Evolutionary conservation across 352 stramenopile genomes (phyloP), one percentile per base, ranked within the genome.

Genomic region (Plasmopara viticola): DNA sequence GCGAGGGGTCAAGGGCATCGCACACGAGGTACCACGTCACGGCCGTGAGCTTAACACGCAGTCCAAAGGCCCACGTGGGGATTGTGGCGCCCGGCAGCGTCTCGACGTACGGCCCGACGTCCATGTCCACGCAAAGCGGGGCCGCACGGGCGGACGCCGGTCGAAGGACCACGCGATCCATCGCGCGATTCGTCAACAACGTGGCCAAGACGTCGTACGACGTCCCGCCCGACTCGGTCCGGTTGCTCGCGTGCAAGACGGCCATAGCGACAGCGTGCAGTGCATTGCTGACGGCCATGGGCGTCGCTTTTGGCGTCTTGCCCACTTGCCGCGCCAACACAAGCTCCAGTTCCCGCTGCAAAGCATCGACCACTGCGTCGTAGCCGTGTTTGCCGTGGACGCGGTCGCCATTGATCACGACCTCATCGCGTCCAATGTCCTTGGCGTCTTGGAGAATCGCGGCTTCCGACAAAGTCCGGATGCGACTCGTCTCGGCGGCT

Each of bases 371-470:
- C 18, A 88, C 67, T 0, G 67, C 65, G 34, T 83, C 72, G 60
- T 92, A 92, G 1, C 78, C 78, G 33, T 70, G 56, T 2, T 66
- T 68, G 9, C 79, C 76, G 44, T 66, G 45, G 5, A 84, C 59
- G 0, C 61, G 51, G 18, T 73, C 44, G 2, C 78, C 78, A 60
- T 88, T 85, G 25, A 92, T 71, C n/a, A 73, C 15, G 8, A 92
- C 31, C 35, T 88, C 74, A 51, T 92, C 81, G n/a, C 81, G 76
- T 33, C 70, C 61, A 49, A 92, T 81, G 58, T 92, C 81, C 55
- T 92, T 92, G 6, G 81, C 68, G 49, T 92, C 81, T 53, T 92
- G 81, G 45, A 86, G 86, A 25, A 64, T 71, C 44, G 88, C 62
- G 0, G 72, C 73, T 7, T 87, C 74, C 0, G 70, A 71, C 4